These are phyloP conservation scores for Nepenthes alata DNA, from an alignment of 179 eudicot genomes.

Conservation along the genomic window DNA sequence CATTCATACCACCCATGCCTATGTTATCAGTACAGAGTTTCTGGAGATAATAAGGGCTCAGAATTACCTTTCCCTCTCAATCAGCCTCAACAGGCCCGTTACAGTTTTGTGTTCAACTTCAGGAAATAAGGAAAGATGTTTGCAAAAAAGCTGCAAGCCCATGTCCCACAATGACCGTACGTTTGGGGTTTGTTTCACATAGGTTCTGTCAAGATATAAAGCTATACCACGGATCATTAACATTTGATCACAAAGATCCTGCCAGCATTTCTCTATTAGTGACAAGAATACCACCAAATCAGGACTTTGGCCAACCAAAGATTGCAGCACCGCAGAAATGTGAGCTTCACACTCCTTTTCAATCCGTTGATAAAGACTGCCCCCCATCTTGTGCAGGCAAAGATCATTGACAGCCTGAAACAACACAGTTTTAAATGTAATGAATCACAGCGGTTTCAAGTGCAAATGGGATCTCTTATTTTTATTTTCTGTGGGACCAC, in stretches of 20 bases:
- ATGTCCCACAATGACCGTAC: constrained; percentile 96
- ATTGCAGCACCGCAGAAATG: constrained; percentile 51
- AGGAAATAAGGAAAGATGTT: constrained; percentile 64
- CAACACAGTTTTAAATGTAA: neutral
- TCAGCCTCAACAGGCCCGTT: constrained; percentile 88
- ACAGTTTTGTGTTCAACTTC: constrained; percentile 96
- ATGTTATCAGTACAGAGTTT: neutral
- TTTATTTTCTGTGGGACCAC: neutral
- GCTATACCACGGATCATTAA: constrained; percentile 97
- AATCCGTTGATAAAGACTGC: constrained; percentile 75
- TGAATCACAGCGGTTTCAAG: constrained; percentile 1
- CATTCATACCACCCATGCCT: neutral
- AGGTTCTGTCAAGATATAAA: constrained; percentile 83
- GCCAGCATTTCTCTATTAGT: constrained; percentile 92
- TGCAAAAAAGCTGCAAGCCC: constrained; percentile 93
- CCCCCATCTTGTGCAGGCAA: constrained; percentile 91
- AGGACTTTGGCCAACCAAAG: constrained; percentile 90
- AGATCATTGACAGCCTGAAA: constrained; percentile 86
- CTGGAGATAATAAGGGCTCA: neutral
- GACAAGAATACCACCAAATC: constrained; percentile 86
- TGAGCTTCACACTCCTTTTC: constrained; percentile 83
- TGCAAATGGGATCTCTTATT: no score
- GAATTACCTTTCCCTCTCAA: constrained; percentile 80
- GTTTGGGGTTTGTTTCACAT: constrained; percentile 76
- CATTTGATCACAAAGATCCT: constrained; percentile 95